Conservation (phyloP, 2,329 filamentous ascomycete species). For the Aspergillus fijiensis region DNA sequence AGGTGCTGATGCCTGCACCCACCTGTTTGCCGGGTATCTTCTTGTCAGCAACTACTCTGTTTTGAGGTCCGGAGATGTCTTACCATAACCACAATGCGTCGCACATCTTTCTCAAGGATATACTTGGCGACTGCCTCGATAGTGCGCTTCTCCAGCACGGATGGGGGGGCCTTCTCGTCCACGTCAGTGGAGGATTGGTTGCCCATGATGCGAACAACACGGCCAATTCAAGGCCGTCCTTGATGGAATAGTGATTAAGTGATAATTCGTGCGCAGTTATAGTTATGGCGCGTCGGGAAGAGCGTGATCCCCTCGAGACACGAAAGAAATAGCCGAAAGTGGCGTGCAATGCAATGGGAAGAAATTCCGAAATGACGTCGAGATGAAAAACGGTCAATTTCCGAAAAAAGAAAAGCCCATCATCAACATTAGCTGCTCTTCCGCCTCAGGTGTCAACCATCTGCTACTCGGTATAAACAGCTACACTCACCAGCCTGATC, state of each 20-base stretch:
- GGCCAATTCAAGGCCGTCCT: slow-evolving; percentile 16
- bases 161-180: slow-evolving; percentile 63
- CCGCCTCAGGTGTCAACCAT: slow-evolving; percentile 16
- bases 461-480: background rate
- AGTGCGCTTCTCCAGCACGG: slow-evolving; percentile 66
- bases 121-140: slow-evolving; percentile 75
- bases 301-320: background rate
- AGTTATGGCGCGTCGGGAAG: slow-evolving; percentile 15
- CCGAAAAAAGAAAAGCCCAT: background rate
- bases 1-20: slow-evolving; percentile 72
- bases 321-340: background rate
- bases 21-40: slow-evolving; percentile 48
- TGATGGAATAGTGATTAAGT: slow-evolving; percentile 22
- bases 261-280: slow-evolving; percentile 20
- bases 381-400: background rate
- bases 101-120: slow-evolving; percentile 67
- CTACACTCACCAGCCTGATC: background rate
- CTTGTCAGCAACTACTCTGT: background rate
- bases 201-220: slow-evolving; percentile 62
- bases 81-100: slow-evolving; percentile 77
- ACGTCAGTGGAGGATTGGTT: slow-evolving; percentile 73
- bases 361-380: background rate
- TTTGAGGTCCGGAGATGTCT: slow-evolving; percentile 12
- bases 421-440: slow-evolving; percentile 4
- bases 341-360: background rate